Evolutionary conservation across 2,329 filamentous ascomycete genomes (phyloP).

Genomic region (Lachnellula occidentalis): DNA sequence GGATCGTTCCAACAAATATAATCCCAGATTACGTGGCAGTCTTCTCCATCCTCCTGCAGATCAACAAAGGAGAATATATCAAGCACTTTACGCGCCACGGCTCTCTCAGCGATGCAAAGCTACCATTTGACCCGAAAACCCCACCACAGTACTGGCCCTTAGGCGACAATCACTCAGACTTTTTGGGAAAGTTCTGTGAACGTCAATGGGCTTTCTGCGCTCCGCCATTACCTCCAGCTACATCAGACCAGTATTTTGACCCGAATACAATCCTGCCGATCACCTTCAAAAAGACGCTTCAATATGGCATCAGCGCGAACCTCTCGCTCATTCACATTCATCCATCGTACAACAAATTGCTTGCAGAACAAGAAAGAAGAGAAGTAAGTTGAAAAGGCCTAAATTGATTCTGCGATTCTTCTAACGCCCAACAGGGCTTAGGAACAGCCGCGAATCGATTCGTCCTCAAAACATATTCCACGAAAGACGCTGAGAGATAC

Average conservation of each 20-base stretch:
- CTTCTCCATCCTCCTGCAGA: constrained; percentile 20
- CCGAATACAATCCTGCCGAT: constrained; percentile 26
- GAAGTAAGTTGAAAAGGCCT: not conserved
- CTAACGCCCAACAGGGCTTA: not conserved
- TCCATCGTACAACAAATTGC: constrained; percentile 23
- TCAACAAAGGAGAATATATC: constrained; percentile 12
- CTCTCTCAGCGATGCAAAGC: constrained; percentile 12
- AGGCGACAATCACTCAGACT: constrained; percentile 7
- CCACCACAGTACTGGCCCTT: constrained; percentile 17
- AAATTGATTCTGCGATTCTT: not conserved
- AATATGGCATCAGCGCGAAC: constrained; percentile 15
- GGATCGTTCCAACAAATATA: not conserved
- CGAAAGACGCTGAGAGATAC: constrained; percentile 14
- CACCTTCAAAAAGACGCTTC: constrained; percentile 13
- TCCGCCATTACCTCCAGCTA: constrained; percentile 13
- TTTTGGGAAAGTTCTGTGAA: constrained; percentile 26
- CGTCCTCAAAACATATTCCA: constrained; percentile 26
- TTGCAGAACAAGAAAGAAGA: not conserved
- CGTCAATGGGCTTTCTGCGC: constrained; percentile 28
- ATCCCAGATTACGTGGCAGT: constrained; percentile 3
- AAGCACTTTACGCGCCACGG: constrained; percentile 19
- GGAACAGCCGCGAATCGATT: constrained; percentile 17
- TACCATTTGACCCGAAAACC: constrained; percentile 24
- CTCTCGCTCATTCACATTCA: constrained; percentile 24
- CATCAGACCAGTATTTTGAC: constrained; percentile 19